Percentiles rank a stretch among this genome's conserved stretches.
Conservation (phyloP, 2,329 filamentous ascomycete genomes). For the Colletotrichum musae region DNA sequence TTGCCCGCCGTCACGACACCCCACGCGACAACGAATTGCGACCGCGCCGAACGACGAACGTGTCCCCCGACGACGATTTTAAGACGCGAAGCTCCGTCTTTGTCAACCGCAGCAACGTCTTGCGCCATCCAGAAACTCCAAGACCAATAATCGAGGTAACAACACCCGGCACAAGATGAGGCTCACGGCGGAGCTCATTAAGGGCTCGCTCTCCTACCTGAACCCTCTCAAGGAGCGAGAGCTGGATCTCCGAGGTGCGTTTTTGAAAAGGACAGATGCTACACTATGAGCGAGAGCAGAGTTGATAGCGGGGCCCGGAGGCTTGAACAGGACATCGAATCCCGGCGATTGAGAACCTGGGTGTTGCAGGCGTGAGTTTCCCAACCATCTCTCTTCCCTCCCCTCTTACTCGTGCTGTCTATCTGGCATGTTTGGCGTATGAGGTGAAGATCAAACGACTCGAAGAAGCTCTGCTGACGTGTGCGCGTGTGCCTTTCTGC, state of each 20-base stretch:
- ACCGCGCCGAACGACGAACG: neutral
- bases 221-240: slow-evolving; percentile 99
- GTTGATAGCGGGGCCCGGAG: slow-evolving; percentile 80
- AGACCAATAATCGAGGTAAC: slow-evolving; percentile 22
- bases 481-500: no score
- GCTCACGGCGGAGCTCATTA: slow-evolving; percentile 95
- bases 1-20: slow-evolving; percentile 23
- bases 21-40: slow-evolving; percentile 25
- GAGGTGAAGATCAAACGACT: no score
- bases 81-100: neutral
- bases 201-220: slow-evolving; percentile 95
- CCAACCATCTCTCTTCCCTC: slow-evolving; percentile 7
- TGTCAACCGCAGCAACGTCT: neutral
- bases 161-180: slow-evolving; percentile 74
- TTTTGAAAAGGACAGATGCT: slow-evolving; percentile 96
- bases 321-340: slow-evolving; percentile 92
- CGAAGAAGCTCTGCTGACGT: no score
- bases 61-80: neutral
- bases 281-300: slow-evolving; percentile 81
- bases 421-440: no score
- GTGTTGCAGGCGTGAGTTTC: slow-evolving; percentile 86
- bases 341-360: slow-evolving; percentile 96
- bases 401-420: neutral
- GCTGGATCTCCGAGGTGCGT: slow-evolving; percentile 98
- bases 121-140: neutral